Evolutionary conservation across 2,329 filamentous ascomycete species (phyloP).

Genomic region (Fusarium solani-melongenae): DNA sequence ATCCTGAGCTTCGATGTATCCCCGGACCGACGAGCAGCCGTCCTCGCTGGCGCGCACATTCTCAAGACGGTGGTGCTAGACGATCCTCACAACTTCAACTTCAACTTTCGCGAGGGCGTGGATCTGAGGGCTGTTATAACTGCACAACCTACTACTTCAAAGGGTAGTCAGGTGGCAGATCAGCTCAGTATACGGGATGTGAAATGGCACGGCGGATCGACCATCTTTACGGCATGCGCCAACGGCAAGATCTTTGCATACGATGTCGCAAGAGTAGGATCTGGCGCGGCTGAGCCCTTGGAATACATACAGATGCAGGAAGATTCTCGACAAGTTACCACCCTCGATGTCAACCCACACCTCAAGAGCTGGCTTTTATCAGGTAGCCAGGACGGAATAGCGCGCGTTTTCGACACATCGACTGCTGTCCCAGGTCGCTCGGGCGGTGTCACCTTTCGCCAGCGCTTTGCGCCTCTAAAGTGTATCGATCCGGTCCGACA

Average conservation of each 20-base stretch:
- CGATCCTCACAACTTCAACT: conserved; percentile 51
- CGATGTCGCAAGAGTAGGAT: conserved; percentile 64
- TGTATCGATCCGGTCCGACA: conserved; percentile 63
- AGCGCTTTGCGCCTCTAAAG: conserved; percentile 54
- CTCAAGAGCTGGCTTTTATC: conserved; percentile 67
- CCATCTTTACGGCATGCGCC: conserved; percentile 71
- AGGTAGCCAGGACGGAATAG: conserved; percentile 72
- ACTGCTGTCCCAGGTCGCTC: conserved; percentile 59
- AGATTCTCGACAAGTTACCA: conserved; percentile 72
- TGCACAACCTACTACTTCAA: conserved; percentile 54
- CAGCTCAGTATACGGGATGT: conserved; percentile 73
- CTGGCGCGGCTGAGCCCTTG: conserved; percentile 57
- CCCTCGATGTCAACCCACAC: conserved; percentile 72
- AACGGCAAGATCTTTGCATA: conserved; percentile 75
- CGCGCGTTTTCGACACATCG: conserved; percentile 70
- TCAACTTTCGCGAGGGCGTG: conserved; percentile 64
- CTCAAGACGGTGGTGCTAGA: conserved; percentile 71
- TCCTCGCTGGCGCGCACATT: conserved; percentile 68
- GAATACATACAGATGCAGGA: conserved; percentile 69
- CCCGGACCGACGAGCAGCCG: conserved; percentile 64
- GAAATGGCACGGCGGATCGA: conserved; percentile 66
- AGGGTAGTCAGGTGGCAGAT: conserved; percentile 58
- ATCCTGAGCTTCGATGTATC: conserved; percentile 69
- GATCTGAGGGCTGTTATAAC: conserved; percentile 69
- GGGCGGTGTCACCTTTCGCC: conserved; percentile 62